Conservation (phyloP, 495 filamentous ascomycete genomes). For the Aspergillus homomorphus region DNA sequence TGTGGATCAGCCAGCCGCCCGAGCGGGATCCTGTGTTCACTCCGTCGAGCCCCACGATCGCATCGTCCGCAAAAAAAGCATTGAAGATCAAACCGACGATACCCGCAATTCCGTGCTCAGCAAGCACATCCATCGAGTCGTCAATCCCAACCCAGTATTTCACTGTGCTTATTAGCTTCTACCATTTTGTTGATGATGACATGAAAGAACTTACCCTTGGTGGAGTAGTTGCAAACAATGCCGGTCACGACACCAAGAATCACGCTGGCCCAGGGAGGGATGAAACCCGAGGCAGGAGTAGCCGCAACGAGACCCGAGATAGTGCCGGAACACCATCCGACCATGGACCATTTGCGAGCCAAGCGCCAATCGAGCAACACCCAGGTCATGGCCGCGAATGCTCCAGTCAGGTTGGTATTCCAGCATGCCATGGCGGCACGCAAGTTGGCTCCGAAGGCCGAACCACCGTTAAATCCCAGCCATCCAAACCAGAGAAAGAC, state of each 20-base stretch:
- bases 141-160: conserved; percentile 96
- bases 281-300: conserved; percentile 83
- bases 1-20: conserved; percentile 85
- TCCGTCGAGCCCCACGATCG: conserved; percentile 91
- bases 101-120: conserved; percentile 93
- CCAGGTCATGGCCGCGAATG: conserved; percentile 86
- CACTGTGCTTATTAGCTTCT: conserved; percentile 49
- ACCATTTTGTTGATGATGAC: neutral
- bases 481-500: conserved; percentile 98
- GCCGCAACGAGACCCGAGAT: conserved; percentile 89
- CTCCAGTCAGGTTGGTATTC: conserved; percentile 91
- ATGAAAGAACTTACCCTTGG: conserved; percentile 58
- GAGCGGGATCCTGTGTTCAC: conserved; percentile 71
- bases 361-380: conserved; percentile 89
- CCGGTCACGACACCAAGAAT: conserved; percentile 82
- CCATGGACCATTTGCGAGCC: conserved; percentile 97
- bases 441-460: conserved; percentile 93
- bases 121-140: conserved; percentile 96
- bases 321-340: conserved; percentile 95
- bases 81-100: conserved; percentile 93
- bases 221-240: conserved; percentile 86
- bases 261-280: conserved; percentile 87
- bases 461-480: conserved; percentile 98
- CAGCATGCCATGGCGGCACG: conserved; percentile 95
- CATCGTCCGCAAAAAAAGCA: conserved; percentile 79